Evolutionary conservation across 768 basidiomycete genomes (phyloP), one percentile per base, ranked within the genome.

Genomic region (Xerocomus spinulosus): DNA sequence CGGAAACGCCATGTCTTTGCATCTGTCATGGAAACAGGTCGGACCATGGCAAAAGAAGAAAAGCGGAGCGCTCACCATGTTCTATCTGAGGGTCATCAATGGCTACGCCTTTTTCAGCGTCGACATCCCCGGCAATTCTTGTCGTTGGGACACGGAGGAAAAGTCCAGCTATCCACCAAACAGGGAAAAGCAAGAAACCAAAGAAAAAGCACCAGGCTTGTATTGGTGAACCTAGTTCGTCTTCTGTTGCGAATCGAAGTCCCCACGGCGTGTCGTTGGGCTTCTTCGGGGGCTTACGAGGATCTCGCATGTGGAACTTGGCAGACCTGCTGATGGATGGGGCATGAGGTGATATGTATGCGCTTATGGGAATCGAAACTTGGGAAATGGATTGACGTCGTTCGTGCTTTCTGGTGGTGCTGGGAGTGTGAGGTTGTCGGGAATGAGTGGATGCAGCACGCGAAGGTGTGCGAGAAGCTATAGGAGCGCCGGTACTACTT

Each of bases 61-160:
- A 29, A 30, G 34, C 13, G 10, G 5, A 40, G 28, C 20, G 69
- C 83, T 58, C 55, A 88, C 87, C 82, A 60, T 78, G 76, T 60
- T 89, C 87, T 46, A 88, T 76, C 60, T 89, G 87, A 23, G 87
- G 87, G 65, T 89, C 85, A 58, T 88, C 86, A 40, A 88, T 69
- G 24, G 83, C 71, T 14, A 88, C 85, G 33, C 70, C 82, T 63
- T 87, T 87, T 68, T 87, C 85, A 39, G 68, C 63, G 47, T 68
- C 72, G 25, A 71, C 71, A 32, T 71, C 81, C 18, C 79, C 84
- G 17, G 85, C 73, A 32, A 72, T 70, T 59, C 87, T 72, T 21
- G 87, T 90, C 57, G 62, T 68, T 12, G 83, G 86, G 10, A 85
- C 76, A 21, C 70, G 70, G 34, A 67, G 53, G 75, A 74, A 67